Evolutionary conservation across 164 flowering plant species (phyloP), one percentile per base, ranked within the genome.

Genomic region (Vitis cinerea): DNA sequence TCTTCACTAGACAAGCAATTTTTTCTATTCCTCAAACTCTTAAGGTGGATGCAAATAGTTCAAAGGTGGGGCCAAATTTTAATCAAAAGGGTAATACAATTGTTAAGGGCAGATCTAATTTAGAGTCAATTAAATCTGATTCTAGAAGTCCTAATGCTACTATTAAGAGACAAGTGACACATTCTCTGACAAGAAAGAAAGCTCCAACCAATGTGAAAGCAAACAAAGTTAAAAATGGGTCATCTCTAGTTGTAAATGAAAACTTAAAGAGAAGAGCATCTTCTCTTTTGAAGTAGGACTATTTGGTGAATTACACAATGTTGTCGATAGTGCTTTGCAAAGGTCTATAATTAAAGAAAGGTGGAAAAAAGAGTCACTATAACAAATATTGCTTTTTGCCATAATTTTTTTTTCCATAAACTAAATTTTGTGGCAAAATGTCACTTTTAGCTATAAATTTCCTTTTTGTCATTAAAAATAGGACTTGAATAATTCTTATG

Each of bases 71-170:
- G 17, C 62, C 30, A 61, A 60, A 59, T 9, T 47, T 17, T 19
- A 61, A 68, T 71, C 63, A 55, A 67, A 75, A 65, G 53, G 69
- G 12, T 55, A 75, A 65, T 57, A 73, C 60, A 47, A 67, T 63
- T 72, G 71, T 69, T 71, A 82, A 78, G 66, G 72, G 66, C 37
- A 61, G 76, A 68, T 80, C 75, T 59, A 80, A 74, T 61, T 79
- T 89, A 23, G 93, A 89, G 70, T 75, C 93, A n/a, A 89, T 90
- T 67, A 96, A 94, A 80, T 78, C 81, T 70, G 96, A 91, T 83
- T 86, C 94, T 51, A 90, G 85, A 75, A 79, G 76, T 72, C 80
- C 84, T 15, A 72, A 71, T 56, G 54, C 56, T 50, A 68, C 73
- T 8, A 60, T 52, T 1, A 81, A 44, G 68, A 88, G 88, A 66